Evolutionary conservation across 2,329 filamentous ascomycete genomes (phyloP).

Genomic region (Blumeria graminis): DNA sequence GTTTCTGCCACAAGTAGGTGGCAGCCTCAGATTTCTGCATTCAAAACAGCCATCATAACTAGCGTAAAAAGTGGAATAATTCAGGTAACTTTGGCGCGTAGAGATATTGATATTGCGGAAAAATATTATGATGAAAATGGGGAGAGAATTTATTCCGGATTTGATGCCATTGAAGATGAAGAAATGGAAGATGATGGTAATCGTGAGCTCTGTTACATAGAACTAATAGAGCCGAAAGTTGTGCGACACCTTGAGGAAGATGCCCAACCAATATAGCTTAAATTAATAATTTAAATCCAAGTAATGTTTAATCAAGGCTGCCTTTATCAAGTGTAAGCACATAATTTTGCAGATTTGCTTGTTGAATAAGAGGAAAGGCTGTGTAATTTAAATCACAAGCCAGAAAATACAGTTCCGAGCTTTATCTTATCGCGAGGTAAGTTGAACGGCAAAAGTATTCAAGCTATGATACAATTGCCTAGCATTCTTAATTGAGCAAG

Average conservation of each 20-base stretch:
- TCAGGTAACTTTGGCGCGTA: conserved; percentile 39
- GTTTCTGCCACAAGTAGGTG: conserved; percentile 37
- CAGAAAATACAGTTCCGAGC: too few relatives aligned
- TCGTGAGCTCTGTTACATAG: conserved; percentile 31
- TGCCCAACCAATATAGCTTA: too few relatives aligned
- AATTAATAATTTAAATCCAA: too few relatives aligned
- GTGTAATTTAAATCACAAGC: too few relatives aligned
- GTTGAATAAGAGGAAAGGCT: too few relatives aligned
- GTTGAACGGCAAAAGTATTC: too few relatives aligned
- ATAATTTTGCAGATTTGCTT: too few relatives aligned
- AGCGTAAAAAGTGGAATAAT: conserved; percentile 29
- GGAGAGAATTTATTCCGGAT: conserved; percentile 49
- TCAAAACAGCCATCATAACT: conserved; percentile 39
- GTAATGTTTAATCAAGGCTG: too few relatives aligned
- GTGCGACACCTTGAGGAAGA: conserved; percentile 22
- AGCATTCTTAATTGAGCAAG: too few relatives aligned
- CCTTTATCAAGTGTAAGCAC: too few relatives aligned
- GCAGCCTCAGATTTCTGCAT: conserved; percentile 36
- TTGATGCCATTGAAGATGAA: conserved; percentile 43
- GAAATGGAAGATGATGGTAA: conserved; percentile 32
- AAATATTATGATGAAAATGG: conserved; percentile 43
- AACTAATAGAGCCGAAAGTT: conserved; percentile 45
- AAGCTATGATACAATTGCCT: too few relatives aligned
- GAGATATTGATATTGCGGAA: conserved; percentile 35
- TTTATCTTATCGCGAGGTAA: too few relatives aligned